Percentiles rank a stretch among this genome's conserved stretches.
phyloP scores from a whole-genome alignment of 1,284 basidiomycete genomes.

The Boletus hoseneyae region DNA sequence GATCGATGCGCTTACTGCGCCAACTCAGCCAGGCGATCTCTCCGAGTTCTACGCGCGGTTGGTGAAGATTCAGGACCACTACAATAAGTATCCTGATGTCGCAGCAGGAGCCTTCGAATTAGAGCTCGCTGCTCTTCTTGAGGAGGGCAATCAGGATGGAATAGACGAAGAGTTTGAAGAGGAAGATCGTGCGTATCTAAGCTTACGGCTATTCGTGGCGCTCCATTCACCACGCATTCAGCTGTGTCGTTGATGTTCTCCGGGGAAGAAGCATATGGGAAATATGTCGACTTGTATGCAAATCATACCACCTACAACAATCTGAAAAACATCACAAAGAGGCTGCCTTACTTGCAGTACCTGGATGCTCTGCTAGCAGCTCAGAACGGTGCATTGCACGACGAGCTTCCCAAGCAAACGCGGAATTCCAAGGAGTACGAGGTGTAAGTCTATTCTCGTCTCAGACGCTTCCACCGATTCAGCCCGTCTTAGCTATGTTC shows the following conservation, averaged over 20 bases:
- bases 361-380: conserved; percentile 75
- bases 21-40: conserved; percentile 66
- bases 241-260: conserved; percentile 89
- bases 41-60: conserved; percentile 94
- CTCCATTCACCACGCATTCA: conserved; percentile 34
- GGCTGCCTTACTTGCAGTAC: conserved; percentile 87
- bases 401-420: conserved; percentile 71
- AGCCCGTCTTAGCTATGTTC: conserved; percentile 64
- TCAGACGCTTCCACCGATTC: conserved; percentile 6
- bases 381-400: conserved; percentile 57
- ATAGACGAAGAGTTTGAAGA: conserved; percentile 70
- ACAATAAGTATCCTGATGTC: conserved; percentile 91
- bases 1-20: conserved; percentile 58
- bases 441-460: conserved; percentile 47
- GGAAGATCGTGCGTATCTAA: conserved; percentile 68
- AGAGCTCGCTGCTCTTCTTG: conserved; percentile 77
- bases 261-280: conserved; percentile 93
- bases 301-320: conserved; percentile 91
- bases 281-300: conserved; percentile 90
- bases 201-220: conserved; percentile 1
- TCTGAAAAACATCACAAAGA: conserved; percentile 76
- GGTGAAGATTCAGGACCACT: conserved; percentile 92
- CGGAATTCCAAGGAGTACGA: conserved; percentile 77
- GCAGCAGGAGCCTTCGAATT: conserved; percentile 75
- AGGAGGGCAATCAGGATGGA: conserved; percentile 66